These are phyloP conservation scores for Pisolithus thermaeus DNA, from an alignment of 1,284 basidiomycete genomes.

Conservation along the genomic window DNA sequence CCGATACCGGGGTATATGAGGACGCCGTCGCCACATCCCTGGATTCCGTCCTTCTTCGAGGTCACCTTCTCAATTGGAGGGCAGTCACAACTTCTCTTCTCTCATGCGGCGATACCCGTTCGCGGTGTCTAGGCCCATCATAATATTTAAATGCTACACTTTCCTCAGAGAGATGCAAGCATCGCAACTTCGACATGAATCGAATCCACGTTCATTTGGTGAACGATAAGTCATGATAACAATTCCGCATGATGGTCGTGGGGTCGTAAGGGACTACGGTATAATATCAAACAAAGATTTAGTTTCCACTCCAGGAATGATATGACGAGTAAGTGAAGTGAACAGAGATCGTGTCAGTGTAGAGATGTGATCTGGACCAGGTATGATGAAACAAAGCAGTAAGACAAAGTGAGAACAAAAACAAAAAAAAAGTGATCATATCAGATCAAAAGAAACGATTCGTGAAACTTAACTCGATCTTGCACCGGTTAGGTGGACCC, in stretches of 20 bases:
- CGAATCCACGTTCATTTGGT: too few relatives aligned
- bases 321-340: background rate
- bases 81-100: background rate
- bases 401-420: background rate
- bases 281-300: background rate
- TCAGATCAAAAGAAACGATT: constrained; percentile 13
- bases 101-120: background rate
- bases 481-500: constrained; percentile 14
- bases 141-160: too few relatives aligned
- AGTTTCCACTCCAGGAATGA: background rate
- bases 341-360: background rate
- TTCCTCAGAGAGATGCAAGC: too few relatives aligned
- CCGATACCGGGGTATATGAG: background rate
- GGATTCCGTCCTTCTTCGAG: background rate
- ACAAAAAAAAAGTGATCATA: background rate
- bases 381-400: background rate
- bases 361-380: background rate
- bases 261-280: background rate
- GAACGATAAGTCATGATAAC: background rate
- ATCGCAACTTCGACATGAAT: too few relatives aligned
- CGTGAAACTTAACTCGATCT: constrained; percentile 8
- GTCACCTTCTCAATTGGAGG: background rate
- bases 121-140: too few relatives aligned
- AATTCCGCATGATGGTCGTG: background rate
- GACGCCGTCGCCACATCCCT: background rate